These are phyloP conservation scores for Pythium utonaiense DNA, from an alignment of 352 stramenopile species.

Conservation along the genomic window DNA sequence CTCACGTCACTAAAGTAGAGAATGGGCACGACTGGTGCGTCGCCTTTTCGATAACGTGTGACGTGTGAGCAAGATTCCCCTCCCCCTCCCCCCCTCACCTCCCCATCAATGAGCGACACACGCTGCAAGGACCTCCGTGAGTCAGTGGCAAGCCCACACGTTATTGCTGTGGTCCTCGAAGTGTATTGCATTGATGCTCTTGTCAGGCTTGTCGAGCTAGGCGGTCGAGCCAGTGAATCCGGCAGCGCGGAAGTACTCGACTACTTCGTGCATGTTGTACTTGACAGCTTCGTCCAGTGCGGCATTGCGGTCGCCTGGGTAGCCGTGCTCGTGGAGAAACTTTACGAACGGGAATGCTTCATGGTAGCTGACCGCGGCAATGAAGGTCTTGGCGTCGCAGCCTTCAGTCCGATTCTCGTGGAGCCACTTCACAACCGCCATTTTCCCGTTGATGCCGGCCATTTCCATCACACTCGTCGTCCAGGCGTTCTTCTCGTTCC, in stretches of 20 bases:
- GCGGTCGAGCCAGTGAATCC: too few relatives aligned
- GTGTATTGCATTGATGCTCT: too few relatives aligned
- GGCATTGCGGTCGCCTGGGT: not conserved
- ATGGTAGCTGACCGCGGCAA: not conserved
- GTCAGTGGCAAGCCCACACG: too few relatives aligned
- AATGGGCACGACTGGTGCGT: too few relatives aligned
- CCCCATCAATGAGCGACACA: too few relatives aligned
- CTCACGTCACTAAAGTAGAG: not conserved
- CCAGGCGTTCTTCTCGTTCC: not conserved
- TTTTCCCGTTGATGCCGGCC: not conserved
- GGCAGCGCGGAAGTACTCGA: not conserved
- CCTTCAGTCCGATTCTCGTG: not conserved
- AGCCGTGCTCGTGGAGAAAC: not conserved
- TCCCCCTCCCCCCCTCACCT: too few relatives aligned
- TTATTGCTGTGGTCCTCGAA: too few relatives aligned
- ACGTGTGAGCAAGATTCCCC: too few relatives aligned
- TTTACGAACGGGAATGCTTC: not conserved
- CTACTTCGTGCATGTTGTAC: not conserved
- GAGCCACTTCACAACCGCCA: not conserved
- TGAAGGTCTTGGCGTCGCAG: not conserved
- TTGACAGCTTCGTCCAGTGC: not conserved
- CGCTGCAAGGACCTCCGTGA: too few relatives aligned
- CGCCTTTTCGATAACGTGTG: too few relatives aligned
- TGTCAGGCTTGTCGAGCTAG: too few relatives aligned
- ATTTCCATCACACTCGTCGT: not conserved